Conservation (phyloP, 2,329 filamentous ascomycete species). For the Aspergillus pseudoviridinutans region DNA sequence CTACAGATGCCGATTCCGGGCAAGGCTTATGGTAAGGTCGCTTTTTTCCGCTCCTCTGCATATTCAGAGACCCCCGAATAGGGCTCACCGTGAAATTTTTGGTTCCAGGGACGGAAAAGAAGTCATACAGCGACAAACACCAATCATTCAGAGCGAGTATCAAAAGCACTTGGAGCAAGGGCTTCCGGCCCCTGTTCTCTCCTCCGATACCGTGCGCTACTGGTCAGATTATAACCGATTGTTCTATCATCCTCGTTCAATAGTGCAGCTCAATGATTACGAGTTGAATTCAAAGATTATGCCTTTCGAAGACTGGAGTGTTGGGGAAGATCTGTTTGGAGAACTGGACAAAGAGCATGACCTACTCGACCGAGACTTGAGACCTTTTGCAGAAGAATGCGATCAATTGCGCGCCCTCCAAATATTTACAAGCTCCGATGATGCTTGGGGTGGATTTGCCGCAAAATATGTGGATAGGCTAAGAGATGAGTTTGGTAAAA, state of each 20-base stretch:
- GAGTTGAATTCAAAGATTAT: conserved; percentile 74
- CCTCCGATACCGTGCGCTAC: conserved; percentile 72
- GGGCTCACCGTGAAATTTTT: not conserved
- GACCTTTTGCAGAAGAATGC: conserved; percentile 86
- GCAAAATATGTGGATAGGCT: conserved; percentile 70
- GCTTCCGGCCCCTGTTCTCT: conserved; percentile 59
- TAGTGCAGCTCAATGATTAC: conserved; percentile 83
- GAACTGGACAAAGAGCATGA: conserved; percentile 76
- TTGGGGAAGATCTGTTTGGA: conserved; percentile 71
- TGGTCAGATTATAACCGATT: conserved; percentile 95
- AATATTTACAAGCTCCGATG: conserved; percentile 65
- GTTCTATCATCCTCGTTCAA: conserved; percentile 86
- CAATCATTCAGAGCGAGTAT: conserved; percentile 69
- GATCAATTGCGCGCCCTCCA: conserved; percentile 90
- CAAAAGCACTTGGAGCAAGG: conserved; percentile 76
- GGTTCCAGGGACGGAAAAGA: conserved; percentile 59
- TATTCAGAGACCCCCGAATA: not conserved
- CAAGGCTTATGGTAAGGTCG: conserved; percentile 44
- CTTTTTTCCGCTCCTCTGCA: not conserved
- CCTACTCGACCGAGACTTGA: conserved; percentile 81
- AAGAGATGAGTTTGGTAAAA: conserved; percentile 87
- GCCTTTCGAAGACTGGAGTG: conserved; percentile 74
- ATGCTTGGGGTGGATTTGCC: conserved; percentile 78
- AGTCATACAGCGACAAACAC: conserved; percentile 63
- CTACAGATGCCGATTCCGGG: conserved; percentile 33